phyloP scores from a whole-genome alignment of 371 early-diverging fungal species.

The Amoeboaphelidium protococcarum region DNA sequence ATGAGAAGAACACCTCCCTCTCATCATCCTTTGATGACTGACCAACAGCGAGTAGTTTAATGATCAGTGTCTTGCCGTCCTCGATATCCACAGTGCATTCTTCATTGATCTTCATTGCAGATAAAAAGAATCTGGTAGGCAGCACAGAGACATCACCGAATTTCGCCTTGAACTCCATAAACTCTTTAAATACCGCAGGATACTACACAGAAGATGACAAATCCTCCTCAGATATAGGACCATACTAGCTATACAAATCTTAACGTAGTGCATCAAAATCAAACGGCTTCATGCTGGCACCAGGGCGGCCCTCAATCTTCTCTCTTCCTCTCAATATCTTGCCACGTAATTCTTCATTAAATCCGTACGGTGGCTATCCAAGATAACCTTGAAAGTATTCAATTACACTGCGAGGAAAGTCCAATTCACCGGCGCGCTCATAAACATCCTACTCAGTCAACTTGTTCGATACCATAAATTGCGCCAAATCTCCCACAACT shows the following conservation, averaged over 20 bases:
- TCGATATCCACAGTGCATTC: slow-evolving; percentile 64
- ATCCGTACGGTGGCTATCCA: slow-evolving; percentile 79
- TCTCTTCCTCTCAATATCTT: slow-evolving; percentile 33
- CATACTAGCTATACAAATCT: slow-evolving; percentile 43
- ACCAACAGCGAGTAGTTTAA: slow-evolving; percentile 53
- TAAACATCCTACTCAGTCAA: slow-evolving; percentile 39
- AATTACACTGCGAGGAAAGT: slow-evolving; percentile 74
- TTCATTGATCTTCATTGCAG: slow-evolving; percentile 54
- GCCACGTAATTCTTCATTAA: slow-evolving; percentile 62
- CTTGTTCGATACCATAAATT: slow-evolving; percentile 79
- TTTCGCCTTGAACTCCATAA: slow-evolving; percentile 29
- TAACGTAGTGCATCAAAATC: slow-evolving; percentile 41
- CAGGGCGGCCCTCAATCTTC: slow-evolving; percentile 60
- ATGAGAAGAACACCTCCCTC: slow-evolving; percentile 76
- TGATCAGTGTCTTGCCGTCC: slow-evolving; percentile 61
- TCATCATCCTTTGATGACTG: slow-evolving; percentile 28
- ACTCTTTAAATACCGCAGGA: slow-evolving; percentile 80
- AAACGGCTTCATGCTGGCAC: slow-evolving; percentile 42
- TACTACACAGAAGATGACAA: slow-evolving; percentile 47
- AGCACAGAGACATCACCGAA: slow-evolving; percentile 60
- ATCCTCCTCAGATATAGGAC: slow-evolving; percentile 12
- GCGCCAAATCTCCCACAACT: slow-evolving; percentile 88
- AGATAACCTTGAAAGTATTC: slow-evolving; percentile 86
- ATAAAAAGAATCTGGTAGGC: slow-evolving; percentile 68
- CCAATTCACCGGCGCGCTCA: slow-evolving; percentile 38